Evolutionary conservation across 257 asterid species (phyloP).

Genomic region (Solanum dulcamara): DNA sequence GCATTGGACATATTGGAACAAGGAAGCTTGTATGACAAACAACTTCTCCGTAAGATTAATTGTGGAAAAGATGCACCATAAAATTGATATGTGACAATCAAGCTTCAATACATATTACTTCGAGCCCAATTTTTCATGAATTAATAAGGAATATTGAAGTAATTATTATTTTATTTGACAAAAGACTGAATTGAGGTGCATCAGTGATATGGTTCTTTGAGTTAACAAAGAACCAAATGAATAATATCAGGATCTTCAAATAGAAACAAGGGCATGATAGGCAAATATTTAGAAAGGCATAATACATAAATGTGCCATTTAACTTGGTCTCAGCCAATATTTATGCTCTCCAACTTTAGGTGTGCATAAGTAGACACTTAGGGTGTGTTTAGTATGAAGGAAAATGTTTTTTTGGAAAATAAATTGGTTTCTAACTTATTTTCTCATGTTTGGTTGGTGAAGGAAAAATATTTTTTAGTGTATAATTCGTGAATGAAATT

Average conservation of each 20-base stretch:
- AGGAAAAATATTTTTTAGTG: too few species aligned
- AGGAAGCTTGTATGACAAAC: background rate
- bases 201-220: background rate
- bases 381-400: too few species aligned
- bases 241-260: background rate
- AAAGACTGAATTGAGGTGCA: background rate
- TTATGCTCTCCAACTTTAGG: background rate
- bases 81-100: background rate
- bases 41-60: background rate
- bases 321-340: background rate
- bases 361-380: background rate
- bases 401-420: too few species aligned
- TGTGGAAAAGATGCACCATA: background rate
- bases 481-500: too few species aligned
- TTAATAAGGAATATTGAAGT: background rate
- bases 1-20: background rate
- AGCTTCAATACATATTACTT: background rate
- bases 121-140: background rate
- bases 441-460: too few species aligned
- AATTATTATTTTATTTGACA: background rate
- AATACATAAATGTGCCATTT: background rate
- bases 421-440: too few species aligned
- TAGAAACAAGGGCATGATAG: background rate
- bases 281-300: background rate
- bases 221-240: background rate